Base-by-base conservation (phyloP, 768 basidiomycete genomes). In the Tulasnella sp. region DNA sequence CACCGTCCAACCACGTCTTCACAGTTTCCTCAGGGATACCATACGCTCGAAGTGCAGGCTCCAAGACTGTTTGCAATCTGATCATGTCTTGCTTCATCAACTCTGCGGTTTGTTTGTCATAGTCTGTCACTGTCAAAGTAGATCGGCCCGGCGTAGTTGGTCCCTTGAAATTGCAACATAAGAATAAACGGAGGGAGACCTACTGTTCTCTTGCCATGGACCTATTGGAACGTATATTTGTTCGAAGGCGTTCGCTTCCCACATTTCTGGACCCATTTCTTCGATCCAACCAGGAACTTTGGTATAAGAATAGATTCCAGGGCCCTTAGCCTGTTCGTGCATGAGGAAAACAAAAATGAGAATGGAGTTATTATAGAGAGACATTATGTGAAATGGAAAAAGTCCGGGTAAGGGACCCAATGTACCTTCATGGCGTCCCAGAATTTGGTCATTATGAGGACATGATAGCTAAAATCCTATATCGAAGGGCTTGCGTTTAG, bases 351-450 rank as follows among this genome's bases (percentile, higher is more conserved):
- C 61, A 32, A 67, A 7, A 35, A 16, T 67, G 13, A 2, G 16
- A 13, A 20, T 44, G 51, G 20, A 23, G 1, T 20, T n/a, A 11
- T 51, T 18, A 44, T 10, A 16, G 44, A 15, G 44, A 16, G 44
- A 44, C 16, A 40, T 4, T 44, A 1, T 1, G 2, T 44, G 44
- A 15, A 44, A 44, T 11, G 42, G 42, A 11, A 15, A 44, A 44
- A 44, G 44, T 44, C 15, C 3, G 44, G 44, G 3, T 16, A 18
- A 44, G 1, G 15, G 7, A 57, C n/a, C n/a, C 55, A 15, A 57
- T 15, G 51, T 67, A 67, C 61, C 61, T 67, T 67, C 61, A 67
- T 67, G 26, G 61, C 61, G 13, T 67, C 32, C 61, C 61, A 67
- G 26, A 35, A 26, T 35, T 67, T 35, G 10, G 61, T 67, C 61